These are phyloP conservation scores for Trametes sp. DNA, from an alignment of 1,284 basidiomycete genomes.

Conservation along the genomic window DNA sequence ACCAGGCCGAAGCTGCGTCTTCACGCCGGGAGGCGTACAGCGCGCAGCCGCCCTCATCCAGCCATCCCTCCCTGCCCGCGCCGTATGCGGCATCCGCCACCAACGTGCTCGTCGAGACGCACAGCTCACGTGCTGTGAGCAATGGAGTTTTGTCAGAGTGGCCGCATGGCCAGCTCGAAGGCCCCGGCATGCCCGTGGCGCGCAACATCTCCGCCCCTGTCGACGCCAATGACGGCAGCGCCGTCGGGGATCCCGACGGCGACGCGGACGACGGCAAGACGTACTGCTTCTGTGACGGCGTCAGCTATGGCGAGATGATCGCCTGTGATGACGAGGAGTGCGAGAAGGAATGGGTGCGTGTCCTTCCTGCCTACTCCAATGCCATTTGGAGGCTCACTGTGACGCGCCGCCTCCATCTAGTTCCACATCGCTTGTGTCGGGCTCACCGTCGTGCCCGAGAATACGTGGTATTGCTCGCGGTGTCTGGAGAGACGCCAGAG, in stretches of 20 bases:
- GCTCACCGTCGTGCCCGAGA: conserved; percentile 75
- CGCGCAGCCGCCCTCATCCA: conserved; percentile 48
- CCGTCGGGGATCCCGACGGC: conserved; percentile 52
- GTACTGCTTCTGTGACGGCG: conserved; percentile 91
- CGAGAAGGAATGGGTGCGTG: conserved; percentile 92
- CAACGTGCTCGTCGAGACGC: conserved; percentile 25
- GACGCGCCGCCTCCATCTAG: conserved; percentile 48
- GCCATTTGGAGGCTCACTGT: conserved; percentile 9
- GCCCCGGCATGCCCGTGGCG: conserved; percentile 75
- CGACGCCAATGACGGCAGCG: conserved; percentile 39
- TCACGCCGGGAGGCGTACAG: conserved; percentile 45
- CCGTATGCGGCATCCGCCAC: conserved; percentile 41
- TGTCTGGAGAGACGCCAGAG: conserved; percentile 64
- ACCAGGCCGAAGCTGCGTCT: conserved; percentile 27
- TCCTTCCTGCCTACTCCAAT: conserved; percentile 1
- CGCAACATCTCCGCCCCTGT: conserved; percentile 44
- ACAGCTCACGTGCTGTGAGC: conserved; percentile 26
- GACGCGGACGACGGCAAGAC: conserved; percentile 75
- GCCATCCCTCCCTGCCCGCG: conserved; percentile 51
- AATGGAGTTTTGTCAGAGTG: conserved; percentile 44
- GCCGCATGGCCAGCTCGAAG: conserved; percentile 67
- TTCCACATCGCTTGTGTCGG: conserved; percentile 88
- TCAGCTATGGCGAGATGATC: conserved; percentile 97
- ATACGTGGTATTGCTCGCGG: conserved; percentile 84
- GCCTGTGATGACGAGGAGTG: conserved; percentile 93